Evolutionary conservation across 2,329 filamentous ascomycete genomes (phyloP), one percentile per base, ranked within the genome.

Genomic region (Rhinocladiella mackenziei): DNA sequence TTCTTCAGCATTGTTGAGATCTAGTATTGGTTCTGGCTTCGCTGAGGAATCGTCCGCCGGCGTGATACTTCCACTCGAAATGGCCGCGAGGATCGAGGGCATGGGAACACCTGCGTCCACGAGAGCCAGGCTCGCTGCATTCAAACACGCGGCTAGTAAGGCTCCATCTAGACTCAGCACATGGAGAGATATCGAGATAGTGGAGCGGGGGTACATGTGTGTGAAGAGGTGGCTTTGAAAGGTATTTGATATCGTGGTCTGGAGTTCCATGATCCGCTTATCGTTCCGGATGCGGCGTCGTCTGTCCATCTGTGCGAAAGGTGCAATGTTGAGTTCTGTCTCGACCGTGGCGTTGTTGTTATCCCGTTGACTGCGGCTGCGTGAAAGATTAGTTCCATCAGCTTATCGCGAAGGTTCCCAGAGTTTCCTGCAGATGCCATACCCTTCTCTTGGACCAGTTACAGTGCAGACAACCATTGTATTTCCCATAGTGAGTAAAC

Each of bases 381-480:
- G 14, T 19, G 8, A n/a, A n/a, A n/a, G n/a, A n/a, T n/a, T n/a
- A n/a, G n/a, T n/a, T n/a, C n/a, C n/a, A n/a, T n/a, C n/a, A n/a
- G n/a, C n/a, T n/a, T n/a, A n/a, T n/a, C n/a, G n/a, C n/a, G n/a
- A n/a, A n/a, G n/a, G n/a, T n/a, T n/a, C n/a, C n/a, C n/a, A n/a
- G n/a, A n/a, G n/a, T 18, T 13, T 13, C 13, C 19, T 35, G n/a
- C n/a, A n/a, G n/a, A n/a, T n/a, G n/a, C n/a, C 45, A 15, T 43
- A 56, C 37, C 76, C 75, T 67, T 98, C 92, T 26, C 78, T 80
- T 0, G 92, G 92, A 0, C 92, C 92, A 1, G 83, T 81, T 35
- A 98, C 83, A 17, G 89, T 88, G 68, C 91, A 96, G 68, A 97
- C 86, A 57, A 98, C 84, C 63, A 95, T 92, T 15, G 92, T 98